Evolutionary conservation across 2,329 filamentous ascomycete genomes (phyloP), one percentile per base, ranked within the genome.

Genomic region (Trichoderma asperellum): DNA sequence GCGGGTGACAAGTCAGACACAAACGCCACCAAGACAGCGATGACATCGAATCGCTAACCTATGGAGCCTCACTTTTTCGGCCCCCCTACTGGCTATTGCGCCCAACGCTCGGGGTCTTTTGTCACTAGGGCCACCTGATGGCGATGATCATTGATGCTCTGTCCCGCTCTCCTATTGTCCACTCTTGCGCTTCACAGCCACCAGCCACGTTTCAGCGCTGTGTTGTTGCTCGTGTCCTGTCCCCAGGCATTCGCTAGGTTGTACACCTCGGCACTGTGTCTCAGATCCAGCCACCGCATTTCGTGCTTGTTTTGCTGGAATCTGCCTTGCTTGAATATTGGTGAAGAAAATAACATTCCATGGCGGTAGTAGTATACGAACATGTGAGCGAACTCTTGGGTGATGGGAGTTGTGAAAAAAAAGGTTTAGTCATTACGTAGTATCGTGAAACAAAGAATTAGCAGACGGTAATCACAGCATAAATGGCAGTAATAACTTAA

Each of bases 1-100:
- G 61, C 27, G 61, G 61, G 37, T 55, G 61, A 55, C 43, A 56
- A 64, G 61, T 43, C 61, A 64, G 47, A 49, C 47, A 24, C 21
- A 49, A 49, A 49, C 47, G 47, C 55, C 32, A 56, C 40, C 29
- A 56, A 21, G 21, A 6, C 34, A 55, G 29, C 47, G 52, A 16
- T 34, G n/a, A 32, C 21, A 27, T 40, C 40, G 57, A 35, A 40
- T 49, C 61, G 32, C 55, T 52, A 55, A 32, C 29, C 34, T n/a
- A 49, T 49, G 47, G 47, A 24, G 21, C 47, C 21, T 49, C 47
- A 21, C 11, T 49, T 49, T 49, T 24, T 29, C n/a, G 12, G 37
- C 55, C 35, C 27, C 52, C 47, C 32, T 40, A 47, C 64, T 67
- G 49, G 61, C 21, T 35, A 16, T 47, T 29, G 27, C 16, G 10